These are phyloP conservation scores for Auriscalpium microsporum DNA, from an alignment of 768 basidiomycete species.

Conservation along the genomic window DNA sequence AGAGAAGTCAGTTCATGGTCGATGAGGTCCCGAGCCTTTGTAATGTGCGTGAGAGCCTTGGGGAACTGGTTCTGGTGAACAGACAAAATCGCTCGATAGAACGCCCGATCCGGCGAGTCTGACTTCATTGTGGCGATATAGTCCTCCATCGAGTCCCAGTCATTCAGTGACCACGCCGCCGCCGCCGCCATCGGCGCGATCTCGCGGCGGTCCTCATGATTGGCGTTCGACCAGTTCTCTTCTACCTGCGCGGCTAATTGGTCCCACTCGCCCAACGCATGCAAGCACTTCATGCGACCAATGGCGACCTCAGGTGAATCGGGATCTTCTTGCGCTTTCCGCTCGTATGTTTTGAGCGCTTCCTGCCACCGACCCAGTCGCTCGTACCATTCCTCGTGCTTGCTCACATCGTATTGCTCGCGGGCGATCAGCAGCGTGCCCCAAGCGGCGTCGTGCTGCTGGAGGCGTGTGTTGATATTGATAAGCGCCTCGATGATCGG, in stretches of 20 bases:
- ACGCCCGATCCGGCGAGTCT: conserved; percentile 89
- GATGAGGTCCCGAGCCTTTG: conserved; percentile 84
- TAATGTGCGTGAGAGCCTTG: conserved; percentile 83
- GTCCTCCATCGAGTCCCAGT: conserved; percentile 98
- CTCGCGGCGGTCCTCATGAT: conserved; percentile 74
- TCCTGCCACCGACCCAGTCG: conserved; percentile 95
- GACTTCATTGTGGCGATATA: conserved; percentile 90
- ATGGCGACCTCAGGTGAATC: conserved; percentile 69
- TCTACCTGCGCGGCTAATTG: conserved; percentile 78
- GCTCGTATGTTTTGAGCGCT: conserved; percentile 78
- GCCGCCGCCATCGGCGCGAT: conserved; percentile 97
- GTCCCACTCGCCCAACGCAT: conserved; percentile 98
- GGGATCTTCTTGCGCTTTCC: conserved; percentile 68
- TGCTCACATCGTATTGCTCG: conserved; percentile 81
- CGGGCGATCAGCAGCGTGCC: conserved; percentile 88
- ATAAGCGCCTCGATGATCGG: conserved; percentile 91
- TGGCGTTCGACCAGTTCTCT: conserved; percentile 78
- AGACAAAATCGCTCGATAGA: conserved; percentile 91
- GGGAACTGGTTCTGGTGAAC: conserved; percentile 96
- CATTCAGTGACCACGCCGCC: conserved; percentile 91
- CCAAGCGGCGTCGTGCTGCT: conserved; percentile 97
- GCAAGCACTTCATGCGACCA: conserved; percentile 91
- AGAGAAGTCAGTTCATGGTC: conserved; percentile 88
- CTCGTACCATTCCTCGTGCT: conserved; percentile 98
- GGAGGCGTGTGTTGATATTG: conserved; percentile 91